Base-by-base conservation (phyloP, 164 flowering plant species). In the Santalum album region DNA sequence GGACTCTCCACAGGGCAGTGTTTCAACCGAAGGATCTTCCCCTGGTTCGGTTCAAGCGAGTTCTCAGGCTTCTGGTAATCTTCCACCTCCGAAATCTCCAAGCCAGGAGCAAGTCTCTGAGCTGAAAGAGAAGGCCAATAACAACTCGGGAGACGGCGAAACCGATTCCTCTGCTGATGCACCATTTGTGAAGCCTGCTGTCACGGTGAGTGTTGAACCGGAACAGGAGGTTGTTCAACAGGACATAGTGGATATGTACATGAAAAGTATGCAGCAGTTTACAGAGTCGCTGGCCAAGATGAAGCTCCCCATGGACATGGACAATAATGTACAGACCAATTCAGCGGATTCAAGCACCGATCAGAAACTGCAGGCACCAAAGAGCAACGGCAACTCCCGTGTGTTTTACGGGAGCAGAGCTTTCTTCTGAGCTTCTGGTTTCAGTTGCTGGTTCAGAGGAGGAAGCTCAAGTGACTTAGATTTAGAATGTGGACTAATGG, bases 251-350 rank as follows among this genome's bases (percentile, higher is more conserved):
- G 96, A 92, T 69, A 80, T 92, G 95, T 92, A 92, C 72, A 83
- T 87, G 91, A 92, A 82, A 60, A 92, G 99, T 67, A 89, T 89
- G 99, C 96, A 92, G 72, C 88, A 92, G 54, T 89, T 89, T 53
- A 92, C 99, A 0, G 96, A 92, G 55, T 92, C 99, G 9, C 64
- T 92, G 69, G 97, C 91, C 0, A 89, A 89, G 63, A 92, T 92
- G 99, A 92, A 92, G 76, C 97, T 92, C 29, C 99, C 99, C n/a
- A 34, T 92, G 75, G 95, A 92, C 67, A 49, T 79, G 17, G 90
- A 78, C 26, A 38, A 1, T n/a, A 74, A 62, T 44, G 79, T 72
- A 27, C 57, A 72, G 24, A 29, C 74, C 29, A 68, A 64, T 55
- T 70, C 87, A 1, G 84, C 59, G 57, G 74, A 74, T 63, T 78